phyloP scores from a whole-genome alignment of 2,329 filamentous ascomycete species.

The Colletotrichum sp. region DNA sequence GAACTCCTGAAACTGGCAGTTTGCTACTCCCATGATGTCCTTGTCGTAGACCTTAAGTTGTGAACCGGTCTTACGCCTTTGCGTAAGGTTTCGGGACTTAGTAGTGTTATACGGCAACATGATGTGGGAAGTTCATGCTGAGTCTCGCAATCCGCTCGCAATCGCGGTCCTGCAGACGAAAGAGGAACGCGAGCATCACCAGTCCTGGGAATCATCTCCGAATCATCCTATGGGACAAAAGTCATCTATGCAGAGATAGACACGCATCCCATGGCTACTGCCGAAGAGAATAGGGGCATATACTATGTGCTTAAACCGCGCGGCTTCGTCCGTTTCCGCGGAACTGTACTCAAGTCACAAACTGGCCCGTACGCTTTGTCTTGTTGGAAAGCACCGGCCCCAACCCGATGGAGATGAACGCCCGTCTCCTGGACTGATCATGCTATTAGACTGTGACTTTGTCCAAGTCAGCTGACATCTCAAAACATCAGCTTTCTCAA shows the following conservation, averaged over 20 bases:
- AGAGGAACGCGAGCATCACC: neutral
- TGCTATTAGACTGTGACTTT: neutral
- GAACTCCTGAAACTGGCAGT: neutral
- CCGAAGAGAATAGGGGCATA: neutral
- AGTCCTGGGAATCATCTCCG: neutral
- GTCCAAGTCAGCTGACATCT: neutral
- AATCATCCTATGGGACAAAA: neutral
- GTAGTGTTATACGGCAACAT: neutral
- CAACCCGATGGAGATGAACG: neutral
- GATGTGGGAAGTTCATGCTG: neutral
- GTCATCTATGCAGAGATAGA: neutral
- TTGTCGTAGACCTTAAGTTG: neutral
- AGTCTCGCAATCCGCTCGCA: neutral
- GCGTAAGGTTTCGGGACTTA: neutral
- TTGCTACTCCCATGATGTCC: neutral
- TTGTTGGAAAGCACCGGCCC: neutral
- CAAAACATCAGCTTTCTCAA: neutral
- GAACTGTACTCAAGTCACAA: neutral
- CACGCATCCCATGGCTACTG: neutral
- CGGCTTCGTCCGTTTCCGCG: neutral
- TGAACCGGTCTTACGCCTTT: neutral
- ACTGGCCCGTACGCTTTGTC: neutral
- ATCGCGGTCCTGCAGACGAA: neutral
- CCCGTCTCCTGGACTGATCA: neutral
- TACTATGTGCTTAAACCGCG: neutral